Conservation (phyloP, 306 rosid genomes). For the Trifolium pratense region DNA sequence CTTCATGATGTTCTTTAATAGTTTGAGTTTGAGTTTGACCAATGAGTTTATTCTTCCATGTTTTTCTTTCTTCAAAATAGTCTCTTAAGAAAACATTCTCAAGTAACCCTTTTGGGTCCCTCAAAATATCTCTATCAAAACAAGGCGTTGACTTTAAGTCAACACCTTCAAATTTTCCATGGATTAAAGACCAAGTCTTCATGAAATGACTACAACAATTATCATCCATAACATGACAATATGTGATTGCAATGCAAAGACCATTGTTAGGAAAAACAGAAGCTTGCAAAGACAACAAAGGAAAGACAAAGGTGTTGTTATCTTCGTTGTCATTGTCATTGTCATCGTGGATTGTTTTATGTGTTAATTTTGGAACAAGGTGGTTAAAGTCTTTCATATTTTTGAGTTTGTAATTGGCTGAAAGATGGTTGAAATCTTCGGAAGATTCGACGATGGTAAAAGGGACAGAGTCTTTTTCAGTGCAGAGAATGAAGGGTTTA, state of each 20-base stretch:
- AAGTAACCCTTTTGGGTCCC: constrained; percentile 28
- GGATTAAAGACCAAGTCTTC: constrained; percentile 46
- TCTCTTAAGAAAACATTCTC: constrained; percentile 46
- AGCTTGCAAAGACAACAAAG: constrained; percentile 39
- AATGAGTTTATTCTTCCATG: constrained; percentile 39
- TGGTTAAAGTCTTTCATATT: constrained; percentile 17
- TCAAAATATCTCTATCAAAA: constrained; percentile 42
- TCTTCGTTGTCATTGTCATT: neutral
- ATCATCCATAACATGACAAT: constrained; percentile 50
- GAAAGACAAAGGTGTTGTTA: constrained; percentile 35
- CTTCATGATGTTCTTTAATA: neutral
- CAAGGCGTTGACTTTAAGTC: constrained; percentile 24
- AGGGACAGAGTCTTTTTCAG: neutral
- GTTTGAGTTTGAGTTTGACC: neutral
- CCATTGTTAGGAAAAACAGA: constrained; percentile 40
- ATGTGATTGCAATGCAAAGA: constrained; percentile 52
- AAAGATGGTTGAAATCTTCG: constrained; percentile 29
- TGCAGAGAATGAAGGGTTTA: constrained; percentile 42
- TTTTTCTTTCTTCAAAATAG: constrained; percentile 35
- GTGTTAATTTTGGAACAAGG: constrained; percentile 40
- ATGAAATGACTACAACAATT: constrained; percentile 44
- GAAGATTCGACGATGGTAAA: constrained; percentile 24
- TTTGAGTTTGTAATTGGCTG: constrained; percentile 34
- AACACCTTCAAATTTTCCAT: neutral
- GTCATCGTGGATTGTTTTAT: neutral